These are phyloP conservation scores for Nakataea oryzae DNA, from an alignment of 2,329 filamentous ascomycete species.

Conservation along the genomic window DNA sequence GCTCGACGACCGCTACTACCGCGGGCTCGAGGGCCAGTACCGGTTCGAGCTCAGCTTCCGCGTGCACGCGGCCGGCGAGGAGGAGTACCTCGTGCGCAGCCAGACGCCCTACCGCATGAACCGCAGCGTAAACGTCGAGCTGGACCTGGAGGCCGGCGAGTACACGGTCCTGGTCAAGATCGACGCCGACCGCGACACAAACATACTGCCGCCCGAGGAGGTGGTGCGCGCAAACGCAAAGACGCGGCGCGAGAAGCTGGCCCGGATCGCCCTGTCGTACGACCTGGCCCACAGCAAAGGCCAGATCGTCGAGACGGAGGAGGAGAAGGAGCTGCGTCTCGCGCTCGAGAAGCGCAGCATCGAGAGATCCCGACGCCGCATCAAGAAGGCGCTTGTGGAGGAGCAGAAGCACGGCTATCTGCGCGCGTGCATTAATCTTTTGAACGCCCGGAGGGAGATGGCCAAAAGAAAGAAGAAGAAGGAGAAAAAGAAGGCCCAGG, in stretches of 20 bases:
- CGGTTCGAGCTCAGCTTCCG: slow-evolving; percentile 27
- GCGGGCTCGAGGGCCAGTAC: slow-evolving; percentile 50
- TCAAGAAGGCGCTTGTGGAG: slow-evolving; percentile 30
- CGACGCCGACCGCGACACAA: slow-evolving; percentile 34
- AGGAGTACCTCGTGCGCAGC: slow-evolving; percentile 50
- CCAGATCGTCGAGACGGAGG: slow-evolving; percentile 35
- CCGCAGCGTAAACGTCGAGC: slow-evolving; percentile 43
- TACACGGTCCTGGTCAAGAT: slow-evolving; percentile 49
- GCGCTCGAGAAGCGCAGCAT: slow-evolving; percentile 32
- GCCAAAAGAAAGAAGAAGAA: slow-evolving; percentile 18
- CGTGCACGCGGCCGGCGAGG: slow-evolving; percentile 22
- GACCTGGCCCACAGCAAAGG: slow-evolving; percentile 51
- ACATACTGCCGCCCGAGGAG: slow-evolving; percentile 37
- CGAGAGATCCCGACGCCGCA: slow-evolving; percentile 38
- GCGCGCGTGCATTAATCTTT: slow-evolving; percentile 23
- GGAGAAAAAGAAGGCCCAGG: slow-evolving; percentile 18
- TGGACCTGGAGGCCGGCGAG: slow-evolving; percentile 44
- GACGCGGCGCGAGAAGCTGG: slow-evolving; percentile 45
- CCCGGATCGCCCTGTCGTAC: slow-evolving; percentile 46
- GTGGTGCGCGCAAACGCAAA: slow-evolving; percentile 42
- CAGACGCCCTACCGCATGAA: slow-evolving; percentile 49
- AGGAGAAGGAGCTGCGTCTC: slow-evolving; percentile 34
- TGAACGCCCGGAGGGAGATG: slow-evolving; percentile 24
- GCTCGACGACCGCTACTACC: slow-evolving; percentile 52
- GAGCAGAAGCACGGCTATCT: slow-evolving; percentile 22